Base-by-base conservation (phyloP, 495 filamentous ascomycete species). In the Penicillium chermesinum region DNA sequence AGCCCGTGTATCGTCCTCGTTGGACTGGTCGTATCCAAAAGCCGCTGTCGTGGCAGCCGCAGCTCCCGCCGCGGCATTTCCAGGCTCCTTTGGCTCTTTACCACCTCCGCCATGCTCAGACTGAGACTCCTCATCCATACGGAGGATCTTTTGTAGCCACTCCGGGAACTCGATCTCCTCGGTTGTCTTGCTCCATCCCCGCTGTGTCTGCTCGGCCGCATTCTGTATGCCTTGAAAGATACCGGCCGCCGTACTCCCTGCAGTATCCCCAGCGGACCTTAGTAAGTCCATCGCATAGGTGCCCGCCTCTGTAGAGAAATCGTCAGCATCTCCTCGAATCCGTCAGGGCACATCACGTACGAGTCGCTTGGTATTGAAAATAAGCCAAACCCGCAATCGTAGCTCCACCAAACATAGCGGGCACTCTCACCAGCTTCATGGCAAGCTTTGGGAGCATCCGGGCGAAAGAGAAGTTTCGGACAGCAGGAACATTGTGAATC, bases 281-380 rank as follows among this genome's bases (percentile, higher is more conserved):
- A 93, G 80, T n/a, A 91, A 48, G 57, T 90, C 89, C 46, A 87
- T 77, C 34, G 86, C 89, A 64, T 91, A 99, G 51, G 82, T 94
- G 44, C 89, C 89, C 18, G 90, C 89, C 79, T 94, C 88, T 88
- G 59, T 41, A 52, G 16, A 38, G 20, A 22, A 15, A 71, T 55
- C 74, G 68, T 48, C 41, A 39, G 20, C 41, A 35, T 32, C 20
- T 38, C 13, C 15, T 50, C 35, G 33, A 38, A 39, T 12, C 2
- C 10, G 36, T 43, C 20, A 10, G 12, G 27, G 13, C 4, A n/a
- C 2, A 46, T 12, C 34, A 75, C 88, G 61, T 78, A 94, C 88
- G 87, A 41, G 84, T 84, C 51, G 93, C 91, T 70, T 97, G 94
- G 65, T 97, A 96, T 64, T 99, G 93, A 25, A 99, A 58, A 76